Evolutionary conservation across 306 rosid genomes (phyloP), one percentile per base, ranked within the genome.

Genomic region (Malus sylvestris): DNA sequence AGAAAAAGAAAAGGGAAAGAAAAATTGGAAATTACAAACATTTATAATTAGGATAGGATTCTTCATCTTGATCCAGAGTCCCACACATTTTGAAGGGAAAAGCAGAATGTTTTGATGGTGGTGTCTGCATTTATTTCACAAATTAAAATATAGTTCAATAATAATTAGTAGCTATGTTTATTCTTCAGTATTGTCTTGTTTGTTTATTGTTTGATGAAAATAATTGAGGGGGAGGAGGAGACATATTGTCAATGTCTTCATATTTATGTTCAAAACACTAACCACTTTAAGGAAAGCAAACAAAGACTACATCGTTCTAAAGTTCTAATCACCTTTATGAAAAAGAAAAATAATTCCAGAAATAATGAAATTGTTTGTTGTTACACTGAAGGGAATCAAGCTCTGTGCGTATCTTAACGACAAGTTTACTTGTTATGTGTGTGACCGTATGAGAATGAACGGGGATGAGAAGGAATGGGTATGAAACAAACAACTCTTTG

Each of bases 51-150:
- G 87, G 67, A 49, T 85, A 19, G 83, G 91, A 80, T 63, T 74
- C 51, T 30, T 74, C 38, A 69, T 73, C 66, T 86, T 86, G 89
- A 62, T 78, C 62, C 58, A 80, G 89, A 88, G 74, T 83, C 83
- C 89, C 83, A 83, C 84, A 82, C 86, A 79, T 76, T 80, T 81
- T 69, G 83, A 67, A 73, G 72, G 78, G 2, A 51, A 51, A 73
- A 75, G 79, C 77, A 79, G 82, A 84, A 88, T 79, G 84, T 84
- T 81, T 87, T 80, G 75, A 74, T 78, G 68, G 78, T 65, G 76
- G 79, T 76, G 76, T 79, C 78, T 83, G 84, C 76, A 82, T 87
- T 89, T 85, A 79, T 88, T 83, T 71, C 67, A 75, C 44, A 81
- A 76, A 80, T 85, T 62, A 82, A 82, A 16, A 51, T 73, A 74